Percentiles rank a stretch among this genome's conserved stretches.
Evolutionary conservation across 345 rosid genomes (phyloP).

Genomic region (Erodium maritimum): DNA sequence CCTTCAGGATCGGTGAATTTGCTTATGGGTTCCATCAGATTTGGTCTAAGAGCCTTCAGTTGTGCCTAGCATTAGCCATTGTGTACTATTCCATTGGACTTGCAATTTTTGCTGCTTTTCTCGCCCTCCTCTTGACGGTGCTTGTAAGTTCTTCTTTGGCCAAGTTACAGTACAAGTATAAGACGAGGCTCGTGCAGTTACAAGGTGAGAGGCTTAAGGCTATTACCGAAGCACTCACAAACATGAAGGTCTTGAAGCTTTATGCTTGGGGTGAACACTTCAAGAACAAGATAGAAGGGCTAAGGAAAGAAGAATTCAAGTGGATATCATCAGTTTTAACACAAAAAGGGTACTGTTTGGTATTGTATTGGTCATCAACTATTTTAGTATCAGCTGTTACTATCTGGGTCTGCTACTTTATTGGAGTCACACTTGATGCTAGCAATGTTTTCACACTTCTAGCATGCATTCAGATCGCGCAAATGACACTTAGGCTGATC

Average conservation of each 20-base stretch:
- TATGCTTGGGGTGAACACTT: slow-evolving; percentile 53
- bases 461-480: slow-evolving; percentile 31
- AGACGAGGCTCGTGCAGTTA: slow-evolving; percentile 23
- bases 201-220: slow-evolving; percentile 34
- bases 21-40: slow-evolving; percentile 38
- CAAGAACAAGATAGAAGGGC: slow-evolving; percentile 22
- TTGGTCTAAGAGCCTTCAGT: slow-evolving; percentile 31
- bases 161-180: slow-evolving; percentile 29
- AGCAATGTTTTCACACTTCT: slow-evolving; percentile 39
- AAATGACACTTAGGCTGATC: slow-evolving; percentile 33
- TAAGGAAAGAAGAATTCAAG: slow-evolving; percentile 28
- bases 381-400: slow-evolving; percentile 26
- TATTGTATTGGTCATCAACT: slow-evolving; percentile 38
- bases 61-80: slow-evolving; percentile 31
- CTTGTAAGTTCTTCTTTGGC: slow-evolving; percentile 28
- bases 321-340: slow-evolving; percentile 18
- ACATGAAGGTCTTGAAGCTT: slow-evolving; percentile 46
- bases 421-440: slow-evolving; percentile 30
- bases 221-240: slow-evolving; percentile 27
- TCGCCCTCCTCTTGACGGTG: slow-evolving; percentile 17
- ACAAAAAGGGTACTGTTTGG: slow-evolving; percentile 23
- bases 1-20: slow-evolving; percentile 34
- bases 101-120: slow-evolving; percentile 33
- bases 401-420: slow-evolving; percentile 36
- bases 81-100: slow-evolving; percentile 32